Percentiles rank a stretch among this genome's conserved stretches.
Conservation (phyloP, 768 basidiomycete genomes). For the Serendipita indica region DNA sequence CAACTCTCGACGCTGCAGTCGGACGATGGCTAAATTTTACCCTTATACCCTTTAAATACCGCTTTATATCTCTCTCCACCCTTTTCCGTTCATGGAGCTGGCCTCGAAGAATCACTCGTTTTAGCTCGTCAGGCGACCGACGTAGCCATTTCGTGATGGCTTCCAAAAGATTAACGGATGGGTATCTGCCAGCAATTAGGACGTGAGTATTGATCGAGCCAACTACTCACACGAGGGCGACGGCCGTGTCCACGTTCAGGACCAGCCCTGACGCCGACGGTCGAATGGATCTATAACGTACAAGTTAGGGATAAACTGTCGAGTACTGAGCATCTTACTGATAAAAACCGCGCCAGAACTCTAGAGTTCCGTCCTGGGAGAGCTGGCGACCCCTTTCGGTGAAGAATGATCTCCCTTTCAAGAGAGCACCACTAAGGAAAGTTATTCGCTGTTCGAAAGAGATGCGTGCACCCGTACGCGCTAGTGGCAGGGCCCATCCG, state of each 20-base stretch:
- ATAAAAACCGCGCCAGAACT: background rate
- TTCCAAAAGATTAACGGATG: background rate
- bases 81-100: background rate
- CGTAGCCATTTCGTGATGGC: background rate
- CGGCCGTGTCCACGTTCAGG: background rate
- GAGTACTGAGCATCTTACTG: background rate
- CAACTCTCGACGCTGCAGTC: background rate
- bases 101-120: background rate
- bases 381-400: conserved; percentile 60
- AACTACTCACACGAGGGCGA: background rate
- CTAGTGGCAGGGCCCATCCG: background rate
- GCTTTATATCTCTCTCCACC: background rate
- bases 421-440: background rate
- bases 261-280: background rate
- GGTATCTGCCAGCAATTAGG: background rate
- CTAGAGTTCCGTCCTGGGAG: background rate
- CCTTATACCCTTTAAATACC: background rate
- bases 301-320: conserved; percentile 14
- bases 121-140: background rate
- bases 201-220: background rate
- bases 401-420: conserved; percentile 60
- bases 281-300: conserved; percentile 13
- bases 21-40: background rate
- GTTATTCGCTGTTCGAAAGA: background rate
- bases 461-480: background rate